These are phyloP conservation scores for Papiliotrema fonsecae DNA, from an alignment of 1,284 basidiomycete genomes.

Conservation along the genomic window DNA sequence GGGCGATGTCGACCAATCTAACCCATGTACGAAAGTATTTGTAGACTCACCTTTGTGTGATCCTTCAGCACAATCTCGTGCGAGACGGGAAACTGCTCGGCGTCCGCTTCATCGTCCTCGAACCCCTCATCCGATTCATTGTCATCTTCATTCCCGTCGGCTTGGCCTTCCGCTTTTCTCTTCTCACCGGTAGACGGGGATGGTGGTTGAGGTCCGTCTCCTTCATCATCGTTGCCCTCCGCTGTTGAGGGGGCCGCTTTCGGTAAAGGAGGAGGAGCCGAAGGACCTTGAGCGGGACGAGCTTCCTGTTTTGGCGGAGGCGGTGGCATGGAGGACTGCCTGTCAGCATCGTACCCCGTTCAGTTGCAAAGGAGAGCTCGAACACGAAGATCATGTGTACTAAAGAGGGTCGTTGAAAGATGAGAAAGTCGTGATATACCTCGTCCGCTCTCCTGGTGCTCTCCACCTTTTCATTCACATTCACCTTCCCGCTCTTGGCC, in stretches of 20 bases:
- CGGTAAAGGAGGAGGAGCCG: neutral
- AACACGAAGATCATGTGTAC: too few species aligned
- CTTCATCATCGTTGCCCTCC: slow-evolving; percentile 9
- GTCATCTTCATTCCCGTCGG: slow-evolving; percentile 18
- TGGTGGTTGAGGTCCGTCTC: slow-evolving; percentile 33
- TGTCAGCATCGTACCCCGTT: neutral
- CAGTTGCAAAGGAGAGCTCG: too few species aligned
- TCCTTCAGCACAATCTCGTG: slow-evolving; percentile 88
- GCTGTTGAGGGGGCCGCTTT: slow-evolving; percentile 10
- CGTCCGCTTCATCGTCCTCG: slow-evolving; percentile 38
- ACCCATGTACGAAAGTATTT: neutral
- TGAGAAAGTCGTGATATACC: too few species aligned
- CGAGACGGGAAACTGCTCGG: slow-evolving; percentile 47
- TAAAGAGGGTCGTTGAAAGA: too few species aligned
- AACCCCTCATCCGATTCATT: slow-evolving; percentile 22
- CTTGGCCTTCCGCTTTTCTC: slow-evolving; percentile 22
- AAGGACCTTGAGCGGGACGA: neutral
- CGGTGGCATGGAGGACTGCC: neutral
- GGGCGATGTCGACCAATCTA: too few species aligned
- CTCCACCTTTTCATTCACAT: slow-evolving; percentile 38
- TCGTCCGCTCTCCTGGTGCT: slow-evolving; percentile 38
- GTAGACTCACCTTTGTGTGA: slow-evolving; percentile 65
- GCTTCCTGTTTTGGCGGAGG: neutral
- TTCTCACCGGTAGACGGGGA: slow-evolving; percentile 14
- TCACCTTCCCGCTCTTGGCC: slow-evolving; percentile 28